Evolutionary conservation across 2,329 filamentous ascomycete genomes (phyloP).

Genomic region (Alternaria solani): DNA sequence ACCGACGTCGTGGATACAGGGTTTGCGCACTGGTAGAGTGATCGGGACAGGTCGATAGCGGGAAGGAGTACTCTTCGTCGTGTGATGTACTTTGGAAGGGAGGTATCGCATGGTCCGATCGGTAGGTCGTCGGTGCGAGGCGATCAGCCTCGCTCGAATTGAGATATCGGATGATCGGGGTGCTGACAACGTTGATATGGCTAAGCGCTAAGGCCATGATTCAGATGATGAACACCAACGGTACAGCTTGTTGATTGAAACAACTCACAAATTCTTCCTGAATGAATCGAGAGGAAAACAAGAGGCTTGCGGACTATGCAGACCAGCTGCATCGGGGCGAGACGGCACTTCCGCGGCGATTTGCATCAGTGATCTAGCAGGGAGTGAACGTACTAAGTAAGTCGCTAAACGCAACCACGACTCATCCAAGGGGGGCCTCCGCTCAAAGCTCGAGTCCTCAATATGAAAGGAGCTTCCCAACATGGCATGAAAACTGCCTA

Average conservation of each 20-base stretch:
- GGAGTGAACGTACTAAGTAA: constrained; percentile 11
- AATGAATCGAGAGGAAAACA: background rate
- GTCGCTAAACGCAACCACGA: background rate
- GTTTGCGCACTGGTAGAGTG: background rate
- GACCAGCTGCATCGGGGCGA: background rate
- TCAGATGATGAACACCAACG: background rate
- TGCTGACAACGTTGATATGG: background rate
- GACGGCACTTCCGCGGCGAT: constrained; percentile 7
- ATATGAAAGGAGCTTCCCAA: background rate
- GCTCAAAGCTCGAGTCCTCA: background rate
- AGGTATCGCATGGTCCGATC: background rate
- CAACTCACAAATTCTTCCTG: background rate
- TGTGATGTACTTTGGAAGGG: background rate
- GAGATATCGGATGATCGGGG: background rate
- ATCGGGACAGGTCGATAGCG: background rate
- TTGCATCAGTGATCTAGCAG: constrained; percentile 6
- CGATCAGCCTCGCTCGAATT: background rate
- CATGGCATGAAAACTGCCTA: background rate
- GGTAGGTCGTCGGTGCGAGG: background rate
- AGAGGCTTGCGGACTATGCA: background rate
- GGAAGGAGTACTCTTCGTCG: background rate
- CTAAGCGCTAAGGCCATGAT: background rate
- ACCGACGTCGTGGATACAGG: background rate
- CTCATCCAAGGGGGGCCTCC: background rate
- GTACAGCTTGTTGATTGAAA: background rate